phyloP scores from a whole-genome alignment of 257 asterid species.

The Linderniella brevidens region DNA sequence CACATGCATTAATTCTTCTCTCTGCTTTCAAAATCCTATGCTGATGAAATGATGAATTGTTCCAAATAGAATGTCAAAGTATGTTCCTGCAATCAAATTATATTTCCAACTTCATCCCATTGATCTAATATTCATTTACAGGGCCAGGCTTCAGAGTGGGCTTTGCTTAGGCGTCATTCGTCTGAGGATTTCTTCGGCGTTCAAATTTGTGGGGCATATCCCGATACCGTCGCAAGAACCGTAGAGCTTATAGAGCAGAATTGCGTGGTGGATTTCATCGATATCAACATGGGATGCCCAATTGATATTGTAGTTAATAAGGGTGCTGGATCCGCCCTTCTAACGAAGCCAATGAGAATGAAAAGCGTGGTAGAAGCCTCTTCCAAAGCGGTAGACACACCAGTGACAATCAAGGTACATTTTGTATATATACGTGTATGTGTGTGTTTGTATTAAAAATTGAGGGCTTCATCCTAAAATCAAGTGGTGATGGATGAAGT shows the following conservation, averaged over 20 bases:
- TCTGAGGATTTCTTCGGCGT: slow-evolving; percentile 86
- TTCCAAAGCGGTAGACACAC: slow-evolving; percentile 47
- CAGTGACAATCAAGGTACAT: slow-evolving; percentile 73
- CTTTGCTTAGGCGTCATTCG: slow-evolving; percentile 89
- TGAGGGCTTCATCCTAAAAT: too few relatives aligned
- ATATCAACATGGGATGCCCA: slow-evolving; percentile 98
- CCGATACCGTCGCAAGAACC: slow-evolving; percentile 82
- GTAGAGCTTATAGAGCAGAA: slow-evolving; percentile 88
- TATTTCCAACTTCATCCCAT: too few relatives aligned
- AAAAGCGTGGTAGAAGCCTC: slow-evolving; percentile 74
- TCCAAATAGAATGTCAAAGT: too few relatives aligned
- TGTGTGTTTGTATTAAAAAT: too few relatives aligned
- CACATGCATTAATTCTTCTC: slow-evolving; percentile 4
- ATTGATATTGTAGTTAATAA: slow-evolving; percentile 79
- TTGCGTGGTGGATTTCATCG: slow-evolving; percentile 84
- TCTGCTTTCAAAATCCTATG: slow-evolving; percentile 5
- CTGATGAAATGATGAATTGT: too few relatives aligned
- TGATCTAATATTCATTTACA: slow-evolving; percentile 8
- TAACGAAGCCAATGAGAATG: slow-evolving; percentile 75
- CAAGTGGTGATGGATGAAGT: too few relatives aligned
- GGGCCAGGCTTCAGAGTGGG: slow-evolving; percentile 99
- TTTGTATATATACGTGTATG: background rate
- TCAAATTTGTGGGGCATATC: slow-evolving; percentile 92
- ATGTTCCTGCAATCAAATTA: too few relatives aligned
- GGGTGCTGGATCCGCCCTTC: slow-evolving; percentile 96